Base-by-base conservation (phyloP, 768 basidiomycete species). In the Gymnopilus dilepis region DNA sequence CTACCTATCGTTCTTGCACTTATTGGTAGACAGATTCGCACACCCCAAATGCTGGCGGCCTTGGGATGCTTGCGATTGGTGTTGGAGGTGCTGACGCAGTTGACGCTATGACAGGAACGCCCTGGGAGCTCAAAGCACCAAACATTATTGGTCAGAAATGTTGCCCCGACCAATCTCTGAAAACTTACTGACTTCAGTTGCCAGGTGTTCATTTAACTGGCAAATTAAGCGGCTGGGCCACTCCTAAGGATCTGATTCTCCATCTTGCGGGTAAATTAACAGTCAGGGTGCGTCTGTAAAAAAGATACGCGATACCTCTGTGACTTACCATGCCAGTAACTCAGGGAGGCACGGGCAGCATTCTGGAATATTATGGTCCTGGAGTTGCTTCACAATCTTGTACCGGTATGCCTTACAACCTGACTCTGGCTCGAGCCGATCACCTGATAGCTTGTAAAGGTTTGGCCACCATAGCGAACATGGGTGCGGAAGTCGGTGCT, bases 401-500 rank as follows among this genome's bases (percentile, higher is more conserved):
- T 73, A 99, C 97, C 64, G 95, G 95, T 86, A 74, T 64, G 75
- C 50, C 28, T 28, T 6, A 40, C 30, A 21, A 6, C 40, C 13
- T 56, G n/a, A n/a, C n/a, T n/a, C 40, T 42, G 9, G 58, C 37
- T 40, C 45, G 50, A 59, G 13, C 45, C 24, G 22, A 7, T 21
- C 45, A 24, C 21, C 41, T 48, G 26, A 60, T 41, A 17, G 56
- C n/a, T 41, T 56, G 50, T 52, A 33, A 21, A 91, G 92, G 93
- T 58, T 78, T 97, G 56, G 97, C 97, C 1, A 99, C 97, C 1
- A 91, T 99, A 58, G 91, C 94, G 43, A 99, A 99, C 76, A 99
- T 99, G 97, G 97, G 97, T 53, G 97, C 97, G 12, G 97, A 99
- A 80, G 96, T 99, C n/a, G 97, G 97, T 38, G 97, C 97, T n/a